These are phyloP conservation scores for Mangifera indica DNA, from an alignment of 345 rosid species.

Conservation along the genomic window DNA sequence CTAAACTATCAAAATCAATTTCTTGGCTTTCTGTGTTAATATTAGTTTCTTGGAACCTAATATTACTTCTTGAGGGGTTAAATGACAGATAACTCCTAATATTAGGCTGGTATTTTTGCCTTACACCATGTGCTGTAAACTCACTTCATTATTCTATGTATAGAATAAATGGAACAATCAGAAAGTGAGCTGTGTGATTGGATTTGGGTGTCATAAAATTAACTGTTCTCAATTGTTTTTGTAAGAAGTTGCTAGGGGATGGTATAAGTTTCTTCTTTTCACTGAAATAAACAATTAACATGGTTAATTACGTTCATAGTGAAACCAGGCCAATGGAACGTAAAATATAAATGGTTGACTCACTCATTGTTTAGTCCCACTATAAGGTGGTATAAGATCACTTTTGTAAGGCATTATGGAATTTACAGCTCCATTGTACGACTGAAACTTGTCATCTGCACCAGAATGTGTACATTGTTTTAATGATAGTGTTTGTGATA, in stretches of 20 bases:
- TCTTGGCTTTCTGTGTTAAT: not conserved
- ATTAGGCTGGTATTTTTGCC: not conserved
- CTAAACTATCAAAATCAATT: not conserved
- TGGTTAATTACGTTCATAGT: not conserved
- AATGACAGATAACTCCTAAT: slow-evolving; percentile 5
- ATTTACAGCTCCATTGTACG: not conserved
- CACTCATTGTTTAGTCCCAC: not conserved
- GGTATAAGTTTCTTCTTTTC: not conserved
- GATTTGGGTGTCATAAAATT: not conserved
- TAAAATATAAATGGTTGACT: not conserved
- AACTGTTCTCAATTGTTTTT: not conserved
- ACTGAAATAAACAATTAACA: not conserved
- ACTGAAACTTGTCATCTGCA: not conserved
- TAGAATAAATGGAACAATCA: too few relatives aligned
- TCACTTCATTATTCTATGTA: not conserved
- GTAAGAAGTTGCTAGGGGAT: not conserved
- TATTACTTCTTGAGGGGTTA: slow-evolving; percentile 16
- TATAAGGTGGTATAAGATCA: not conserved
- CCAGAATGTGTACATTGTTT: not conserved
- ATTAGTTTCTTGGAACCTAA: not conserved
- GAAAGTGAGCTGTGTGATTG: not conserved
- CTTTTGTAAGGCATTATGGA: not conserved
- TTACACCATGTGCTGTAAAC: not conserved
- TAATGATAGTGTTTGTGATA: not conserved
- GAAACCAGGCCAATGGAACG: not conserved